Percentiles rank a stretch among this genome's conserved stretches.
phyloP scores from a whole-genome alignment of 305 asterid genomes.

The Andrographis paniculata region DNA sequence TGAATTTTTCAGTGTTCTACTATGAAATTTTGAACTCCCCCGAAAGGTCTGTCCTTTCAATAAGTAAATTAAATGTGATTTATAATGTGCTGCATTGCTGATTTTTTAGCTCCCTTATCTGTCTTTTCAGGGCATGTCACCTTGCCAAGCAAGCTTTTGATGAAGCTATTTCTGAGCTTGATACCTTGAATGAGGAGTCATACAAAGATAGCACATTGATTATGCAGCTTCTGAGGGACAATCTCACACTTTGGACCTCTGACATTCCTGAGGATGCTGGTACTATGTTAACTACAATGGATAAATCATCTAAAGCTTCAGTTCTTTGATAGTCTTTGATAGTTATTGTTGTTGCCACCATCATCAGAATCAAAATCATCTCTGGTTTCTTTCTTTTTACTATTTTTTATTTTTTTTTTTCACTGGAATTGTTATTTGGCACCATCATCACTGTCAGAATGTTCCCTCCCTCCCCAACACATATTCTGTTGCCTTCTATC shows the following conservation, averaged over 20 bases:
- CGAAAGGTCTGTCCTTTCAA: slow-evolving; percentile 51
- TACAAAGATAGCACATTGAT: slow-evolving; percentile 90
- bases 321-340: too few relatives aligned
- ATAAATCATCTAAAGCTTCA: too few relatives aligned
- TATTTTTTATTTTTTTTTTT: too few relatives aligned
- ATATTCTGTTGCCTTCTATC: too few relatives aligned
- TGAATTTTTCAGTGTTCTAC: slow-evolving; percentile 88
- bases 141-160: slow-evolving; percentile 78
- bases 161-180: slow-evolving; percentile 46
- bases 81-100: neutral
- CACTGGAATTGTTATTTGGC: too few relatives aligned
- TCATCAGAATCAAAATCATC: too few relatives aligned
- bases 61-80: slow-evolving; percentile 9
- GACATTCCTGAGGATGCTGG: slow-evolving; percentile 22
- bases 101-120: slow-evolving; percentile 12
- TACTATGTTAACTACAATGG: too few relatives aligned
- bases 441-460: too few relatives aligned
- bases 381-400: too few relatives aligned
- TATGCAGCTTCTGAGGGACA: slow-evolving; percentile 89
- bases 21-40: slow-evolving; percentile 83
- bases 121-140: slow-evolving; percentile 15
- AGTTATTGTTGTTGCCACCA: too few relatives aligned
- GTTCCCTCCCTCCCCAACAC: too few relatives aligned
- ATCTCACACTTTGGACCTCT: slow-evolving; percentile 53
- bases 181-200: slow-evolving; percentile 42